phyloP scores from a whole-genome alignment of 805 yeast species.

The Kodamaea hsintzibuensis region DNA sequence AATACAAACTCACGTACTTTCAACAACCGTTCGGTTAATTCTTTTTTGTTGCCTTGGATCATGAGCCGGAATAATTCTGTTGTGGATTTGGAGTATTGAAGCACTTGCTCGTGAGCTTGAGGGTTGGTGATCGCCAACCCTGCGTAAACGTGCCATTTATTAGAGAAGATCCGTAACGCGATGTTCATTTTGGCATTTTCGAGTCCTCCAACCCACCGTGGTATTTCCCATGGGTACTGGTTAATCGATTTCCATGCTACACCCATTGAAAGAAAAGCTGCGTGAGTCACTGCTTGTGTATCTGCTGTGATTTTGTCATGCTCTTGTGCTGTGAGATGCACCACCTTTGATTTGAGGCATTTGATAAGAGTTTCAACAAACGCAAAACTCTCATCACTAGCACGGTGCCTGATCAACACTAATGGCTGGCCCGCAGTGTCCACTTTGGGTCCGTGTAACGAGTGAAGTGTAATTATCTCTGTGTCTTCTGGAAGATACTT shows the following conservation, averaged over 20 bases:
- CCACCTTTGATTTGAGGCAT: conserved; percentile 77
- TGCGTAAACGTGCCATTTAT: conserved; percentile 98
- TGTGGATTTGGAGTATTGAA: conserved; percentile 84
- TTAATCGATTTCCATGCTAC: conserved; percentile 84
- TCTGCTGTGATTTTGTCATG: conserved; percentile 97
- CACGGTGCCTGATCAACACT: conserved; percentile 78
- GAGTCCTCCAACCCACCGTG: conserved; percentile 88
- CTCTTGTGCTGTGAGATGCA: conserved; percentile 75
- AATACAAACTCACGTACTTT: conserved; percentile 78
- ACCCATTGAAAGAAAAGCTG: conserved; percentile 96
- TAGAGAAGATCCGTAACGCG: conserved; percentile 84
- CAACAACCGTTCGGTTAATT: conserved; percentile 55
- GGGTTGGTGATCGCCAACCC: conserved; percentile 97
- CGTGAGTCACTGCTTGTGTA: conserved; percentile 98
- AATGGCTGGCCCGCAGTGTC: conserved; percentile 90
- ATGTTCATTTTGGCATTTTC: conserved; percentile 96
- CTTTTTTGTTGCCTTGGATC: conserved; percentile 65
- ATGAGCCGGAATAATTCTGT: conserved; percentile 82
- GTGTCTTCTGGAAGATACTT: conserved; percentile 71
- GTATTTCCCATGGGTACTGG: conserved; percentile 89
- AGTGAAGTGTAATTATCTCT: conserved; percentile 83
- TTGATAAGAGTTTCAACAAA: conserved; percentile 66
- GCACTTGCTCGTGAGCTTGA: conserved; percentile 85
- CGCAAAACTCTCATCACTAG: conserved; percentile 51
- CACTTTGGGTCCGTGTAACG: conserved; percentile 93